Conservation (phyloP, 139 green algal genomes). For the Haematococcus sp. region DNA sequence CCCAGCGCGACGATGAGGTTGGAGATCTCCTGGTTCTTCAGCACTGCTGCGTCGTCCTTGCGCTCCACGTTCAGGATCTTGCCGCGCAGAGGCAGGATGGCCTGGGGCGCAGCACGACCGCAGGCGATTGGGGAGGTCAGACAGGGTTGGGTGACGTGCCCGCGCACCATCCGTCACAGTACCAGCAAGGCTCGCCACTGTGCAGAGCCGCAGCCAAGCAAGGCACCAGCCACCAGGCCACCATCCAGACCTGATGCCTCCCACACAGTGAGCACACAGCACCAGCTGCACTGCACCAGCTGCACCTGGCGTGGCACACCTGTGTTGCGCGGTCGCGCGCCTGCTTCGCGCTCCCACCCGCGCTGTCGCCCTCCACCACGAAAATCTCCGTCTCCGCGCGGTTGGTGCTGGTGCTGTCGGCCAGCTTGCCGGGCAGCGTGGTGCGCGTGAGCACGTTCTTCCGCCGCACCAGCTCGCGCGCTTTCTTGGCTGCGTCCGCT, state of each 20-base stretch:
- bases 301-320: constrained; percentile 19
- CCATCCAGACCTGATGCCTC: neutral
- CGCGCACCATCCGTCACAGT: too few relatives aligned
- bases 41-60: constrained; percentile 65
- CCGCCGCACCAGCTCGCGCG: constrained; percentile 90
- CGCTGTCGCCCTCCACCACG: constrained; percentile 96
- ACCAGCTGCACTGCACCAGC: too few relatives aligned
- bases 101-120: too few relatives aligned
- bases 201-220: too few relatives aligned
- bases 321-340: constrained; percentile 72
- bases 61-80: constrained; percentile 98
- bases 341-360: constrained; percentile 94
- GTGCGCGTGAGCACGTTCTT: constrained; percentile 86
- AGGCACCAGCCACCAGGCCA: neutral
- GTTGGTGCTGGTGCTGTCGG: constrained; percentile 78
- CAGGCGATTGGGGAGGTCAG: too few relatives aligned
- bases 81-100: constrained; percentile 91
- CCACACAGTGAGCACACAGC: too few relatives aligned
- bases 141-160: too few relatives aligned
- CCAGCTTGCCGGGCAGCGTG: constrained; percentile 95
- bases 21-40: constrained; percentile 94
- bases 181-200: too few relatives aligned
- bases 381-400: constrained; percentile 83
- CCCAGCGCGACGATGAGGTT: constrained; percentile 92
- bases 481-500: constrained; percentile 90